phyloP scores from a whole-genome alignment of 495 filamentous ascomycete species.

The Penicillium subrubescens region DNA sequence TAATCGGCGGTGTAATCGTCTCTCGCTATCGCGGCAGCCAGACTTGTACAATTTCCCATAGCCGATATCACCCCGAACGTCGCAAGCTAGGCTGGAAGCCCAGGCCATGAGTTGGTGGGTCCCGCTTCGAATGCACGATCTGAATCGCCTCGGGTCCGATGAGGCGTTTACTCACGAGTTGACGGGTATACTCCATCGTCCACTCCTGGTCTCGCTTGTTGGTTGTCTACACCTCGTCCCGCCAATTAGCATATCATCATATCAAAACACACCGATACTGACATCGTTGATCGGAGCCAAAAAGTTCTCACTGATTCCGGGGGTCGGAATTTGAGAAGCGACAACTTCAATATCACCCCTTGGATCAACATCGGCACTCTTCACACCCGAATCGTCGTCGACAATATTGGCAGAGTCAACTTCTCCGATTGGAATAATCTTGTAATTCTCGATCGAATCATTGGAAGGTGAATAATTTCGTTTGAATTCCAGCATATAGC shows the following conservation, averaged over 20 bases:
- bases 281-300: conserved; percentile 41
- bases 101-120: conserved; percentile 37
- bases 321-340: conserved; percentile 31
- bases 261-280: neutral
- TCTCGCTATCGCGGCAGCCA: neutral
- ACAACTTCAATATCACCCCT: conserved; percentile 31
- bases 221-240: conserved; percentile 20
- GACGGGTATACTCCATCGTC: conserved; percentile 39
- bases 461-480: conserved; percentile 24
- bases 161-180: conserved; percentile 25
- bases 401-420: conserved; percentile 26
- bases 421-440: conserved; percentile 27
- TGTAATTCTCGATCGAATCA: conserved; percentile 14
- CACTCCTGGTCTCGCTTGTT: conserved; percentile 43
- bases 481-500: conserved; percentile 37
- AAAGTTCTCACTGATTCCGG: conserved; percentile 37
- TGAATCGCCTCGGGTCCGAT: conserved; percentile 31
- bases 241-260: neutral
- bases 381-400: conserved; percentile 12
- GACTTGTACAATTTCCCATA: too few species aligned
- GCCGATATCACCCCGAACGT: conserved; percentile 2
- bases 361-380: conserved; percentile 25
- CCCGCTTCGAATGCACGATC: conserved; percentile 36
- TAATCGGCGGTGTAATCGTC: neutral
- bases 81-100: conserved; percentile 18